Base-by-base conservation (phyloP, 1,139 yeast species). In the Pichia sp. region DNA sequence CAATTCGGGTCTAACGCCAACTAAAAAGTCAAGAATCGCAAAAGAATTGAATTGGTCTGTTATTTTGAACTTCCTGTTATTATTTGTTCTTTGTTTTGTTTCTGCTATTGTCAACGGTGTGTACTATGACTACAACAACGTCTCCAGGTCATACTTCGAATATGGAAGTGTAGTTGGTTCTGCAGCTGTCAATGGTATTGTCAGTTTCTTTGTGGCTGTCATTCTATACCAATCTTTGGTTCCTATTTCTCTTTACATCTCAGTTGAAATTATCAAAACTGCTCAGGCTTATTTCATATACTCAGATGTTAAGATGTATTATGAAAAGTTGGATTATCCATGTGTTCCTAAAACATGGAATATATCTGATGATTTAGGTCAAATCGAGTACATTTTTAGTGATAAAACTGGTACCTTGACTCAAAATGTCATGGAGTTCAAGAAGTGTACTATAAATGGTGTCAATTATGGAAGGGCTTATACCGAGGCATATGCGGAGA, bases 391-490 rank as follows among this genome's bases (percentile, higher is more conserved):
- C 67, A 84, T 93, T 49, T 93, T 93, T 71, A 88, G 96, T 67
- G 99, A 93, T 72, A 93, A 93, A 71, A 93, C 99, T 0, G 99
- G 99, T 57, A 93, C 99, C 0, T 76, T 93, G 63, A 93, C 99
- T 1, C 98, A 92, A 70, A 93, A 93, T 68, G 88, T 92, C 45
- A 93, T 93, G 99, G 97, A 92, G 70, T 92, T 92, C 72, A 90
- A 90, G 65, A 93, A 93, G 70, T 88, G 96, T 69, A 84, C 97
- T 1, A 86, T 93, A 57, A 83, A 84, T 64, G 98, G 99, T 45
- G 80, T 83, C 54, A 81, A 89, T 10, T 93, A 93, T 66, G 99
- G 99, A 45, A 77, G 89, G 64, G 98, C 98, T 0, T 93, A 90
- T 67, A 93, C 99, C 1, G 99, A 93, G 68, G 98, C 98, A 0